Percentiles rank a stretch among this genome's conserved stretches.
phyloP scores from a whole-genome alignment of 2,329 filamentous ascomycete species.

The Sporothrix euskadiensis region DNA sequence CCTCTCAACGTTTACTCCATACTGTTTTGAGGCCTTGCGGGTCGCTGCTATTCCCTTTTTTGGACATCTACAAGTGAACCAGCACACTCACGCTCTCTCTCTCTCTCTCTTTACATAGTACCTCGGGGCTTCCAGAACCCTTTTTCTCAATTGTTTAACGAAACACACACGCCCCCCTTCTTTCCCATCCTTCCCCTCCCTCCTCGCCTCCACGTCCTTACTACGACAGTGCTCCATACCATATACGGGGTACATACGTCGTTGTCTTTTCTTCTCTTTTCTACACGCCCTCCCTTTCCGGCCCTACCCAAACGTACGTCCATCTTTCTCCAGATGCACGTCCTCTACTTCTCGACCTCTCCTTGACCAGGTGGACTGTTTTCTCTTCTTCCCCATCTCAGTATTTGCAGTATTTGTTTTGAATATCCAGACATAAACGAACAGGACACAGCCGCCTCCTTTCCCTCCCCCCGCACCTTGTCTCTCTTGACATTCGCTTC shows the following conservation, averaged over 20 bases:
- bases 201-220: background rate
- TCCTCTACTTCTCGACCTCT: background rate
- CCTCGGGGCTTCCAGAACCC: conserved; percentile 9
- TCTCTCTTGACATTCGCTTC: background rate
- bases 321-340: conserved; percentile 14
- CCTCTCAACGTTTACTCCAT: background rate
- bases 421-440: conserved; percentile 13
- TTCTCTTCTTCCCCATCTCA: background rate
- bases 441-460: conserved; percentile 12
- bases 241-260: background rate
- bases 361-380: conserved; percentile 7
- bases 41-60: conserved; percentile 15
- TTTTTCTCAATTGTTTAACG: conserved; percentile 21
- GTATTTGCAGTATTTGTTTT: background rate
- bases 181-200: background rate
- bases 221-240: background rate
- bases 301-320: background rate
- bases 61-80: conserved; percentile 11
- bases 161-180: background rate
- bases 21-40: conserved; percentile 3
- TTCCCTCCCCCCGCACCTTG: background rate
- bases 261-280: background rate
- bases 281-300: background rate
- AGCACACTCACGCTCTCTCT: background rate
- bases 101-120: background rate